phyloP scores from a whole-genome alignment of 208 protist species.

The Crithidia bombi region DNA sequence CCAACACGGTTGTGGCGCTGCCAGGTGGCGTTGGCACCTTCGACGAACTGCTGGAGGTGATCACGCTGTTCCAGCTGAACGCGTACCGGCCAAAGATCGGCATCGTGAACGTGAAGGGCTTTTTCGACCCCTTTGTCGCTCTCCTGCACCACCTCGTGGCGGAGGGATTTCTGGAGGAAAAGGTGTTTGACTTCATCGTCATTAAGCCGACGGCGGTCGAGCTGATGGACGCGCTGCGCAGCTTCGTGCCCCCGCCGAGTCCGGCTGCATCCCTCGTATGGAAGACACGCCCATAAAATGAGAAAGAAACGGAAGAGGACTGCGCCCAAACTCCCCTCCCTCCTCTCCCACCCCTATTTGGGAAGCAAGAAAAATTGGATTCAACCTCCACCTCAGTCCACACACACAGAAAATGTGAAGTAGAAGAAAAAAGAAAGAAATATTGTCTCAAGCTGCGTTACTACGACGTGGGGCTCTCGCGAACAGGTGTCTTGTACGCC shows the following conservation, averaged over 20 bases:
- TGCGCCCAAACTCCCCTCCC: neutral
- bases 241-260: conserved; percentile 40
- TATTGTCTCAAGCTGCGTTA: neutral
- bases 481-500: too few relatives aligned
- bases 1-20: conserved; percentile 70
- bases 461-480: neutral
- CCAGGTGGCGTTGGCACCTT: conserved; percentile 85
- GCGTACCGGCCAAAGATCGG: conserved; percentile 75
- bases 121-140: conserved; percentile 71
- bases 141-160: conserved; percentile 59
- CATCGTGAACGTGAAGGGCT: conserved; percentile 70
- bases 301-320: neutral
- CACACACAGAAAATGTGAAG: neutral
- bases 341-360: too few relatives aligned
- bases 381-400: too few relatives aligned
- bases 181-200: conserved; percentile 44
- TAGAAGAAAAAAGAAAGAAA: neutral
- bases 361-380: too few relatives aligned
- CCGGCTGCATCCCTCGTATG: conserved; percentile 42
- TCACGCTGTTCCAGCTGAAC: conserved; percentile 86
- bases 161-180: conserved; percentile 69
- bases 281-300: conserved; percentile 49
- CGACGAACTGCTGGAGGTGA: conserved; percentile 84
- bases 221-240: conserved; percentile 54
- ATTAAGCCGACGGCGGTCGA: conserved; percentile 49